phyloP scores from a whole-genome alignment of 768 basidiomycete genomes.

The Termitomyces sp. region DNA sequence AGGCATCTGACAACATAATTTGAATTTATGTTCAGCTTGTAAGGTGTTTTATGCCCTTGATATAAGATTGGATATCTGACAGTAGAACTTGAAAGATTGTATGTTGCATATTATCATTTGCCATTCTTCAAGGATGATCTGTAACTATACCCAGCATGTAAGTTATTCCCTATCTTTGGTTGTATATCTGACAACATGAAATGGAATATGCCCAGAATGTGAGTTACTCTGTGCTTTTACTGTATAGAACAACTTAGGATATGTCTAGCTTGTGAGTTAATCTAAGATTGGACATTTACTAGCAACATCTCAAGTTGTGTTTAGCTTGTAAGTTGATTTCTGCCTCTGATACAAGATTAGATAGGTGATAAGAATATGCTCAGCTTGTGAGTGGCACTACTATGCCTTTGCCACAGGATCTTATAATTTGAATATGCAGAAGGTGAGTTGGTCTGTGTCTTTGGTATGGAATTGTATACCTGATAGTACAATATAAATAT shows the following conservation, averaged over 20 bases:
- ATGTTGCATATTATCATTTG: neutral
- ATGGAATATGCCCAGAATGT: neutral
- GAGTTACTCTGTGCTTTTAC: neutral
- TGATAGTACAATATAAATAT: neutral
- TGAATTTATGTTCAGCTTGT: neutral
- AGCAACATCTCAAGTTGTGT: too few species aligned
- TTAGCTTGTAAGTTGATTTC: too few species aligned
- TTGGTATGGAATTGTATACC: neutral
- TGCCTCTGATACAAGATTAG: neutral
- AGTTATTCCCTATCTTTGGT: neutral
- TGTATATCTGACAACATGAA: too few species aligned
- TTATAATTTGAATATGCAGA: neutral
- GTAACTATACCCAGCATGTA: neutral
- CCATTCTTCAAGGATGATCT: too few species aligned
- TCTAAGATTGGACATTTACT: too few species aligned
- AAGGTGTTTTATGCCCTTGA: neutral
- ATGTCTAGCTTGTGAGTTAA: neutral
- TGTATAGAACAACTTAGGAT: too few species aligned
- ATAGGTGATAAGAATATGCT: neutral
- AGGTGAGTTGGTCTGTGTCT: neutral
- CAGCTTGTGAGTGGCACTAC: neutral
- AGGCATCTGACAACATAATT: neutral
- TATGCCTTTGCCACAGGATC: neutral
- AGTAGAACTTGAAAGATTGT: neutral
- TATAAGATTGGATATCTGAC: neutral